Evolutionary conservation across 1,284 basidiomycete species (phyloP).

Genomic region (Cryptococcus sp.): DNA sequence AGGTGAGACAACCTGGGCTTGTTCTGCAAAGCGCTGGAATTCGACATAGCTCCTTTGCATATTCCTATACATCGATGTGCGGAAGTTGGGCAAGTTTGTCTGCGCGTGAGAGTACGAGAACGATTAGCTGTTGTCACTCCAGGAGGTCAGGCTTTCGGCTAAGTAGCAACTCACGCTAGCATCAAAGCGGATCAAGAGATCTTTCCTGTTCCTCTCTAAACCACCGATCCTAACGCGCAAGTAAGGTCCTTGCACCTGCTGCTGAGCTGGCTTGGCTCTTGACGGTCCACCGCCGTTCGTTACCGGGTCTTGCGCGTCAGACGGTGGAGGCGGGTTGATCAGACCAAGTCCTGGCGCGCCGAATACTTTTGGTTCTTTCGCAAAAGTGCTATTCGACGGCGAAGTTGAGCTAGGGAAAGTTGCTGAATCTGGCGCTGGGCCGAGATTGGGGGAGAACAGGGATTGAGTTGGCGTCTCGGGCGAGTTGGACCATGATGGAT

Average conservation of each 20-base stretch:
- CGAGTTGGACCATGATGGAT: conserved; percentile 18
- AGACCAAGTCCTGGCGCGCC: conserved; percentile 42
- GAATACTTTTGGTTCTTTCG: conserved; percentile 45
- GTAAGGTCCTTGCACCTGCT: conserved; percentile 59
- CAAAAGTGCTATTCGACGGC: conserved; percentile 7
- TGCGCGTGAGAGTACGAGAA: conserved; percentile 42
- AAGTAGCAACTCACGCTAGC: conserved; percentile 67
- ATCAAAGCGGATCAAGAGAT: conserved; percentile 87
- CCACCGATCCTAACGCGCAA: conserved; percentile 82
- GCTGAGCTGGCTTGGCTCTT: not conserved
- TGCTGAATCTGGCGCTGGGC: not conserved
- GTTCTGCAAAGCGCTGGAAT: conserved; percentile 87
- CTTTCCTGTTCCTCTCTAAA: conserved; percentile 87
- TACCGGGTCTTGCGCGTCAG: not conserved
- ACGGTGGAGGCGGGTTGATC: conserved; percentile 20
- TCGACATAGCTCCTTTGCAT: conserved; percentile 87
- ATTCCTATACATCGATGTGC: conserved; percentile 82
- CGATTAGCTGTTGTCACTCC: not conserved
- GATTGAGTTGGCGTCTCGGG: conserved; percentile 2
- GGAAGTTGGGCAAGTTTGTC: conserved; percentile 91
- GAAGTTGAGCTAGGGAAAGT: no score
- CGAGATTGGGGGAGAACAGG: conserved; percentile 10
- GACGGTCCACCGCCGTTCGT: not conserved
- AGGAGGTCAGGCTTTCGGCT: not conserved
- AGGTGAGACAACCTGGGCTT: conserved; percentile 76